A percentile compares a stretch with the other conserved stretches of the same genome.
Evolutionary conservation across 768 basidiomycete species (phyloP).

Genomic region (Suillus sp.): DNA sequence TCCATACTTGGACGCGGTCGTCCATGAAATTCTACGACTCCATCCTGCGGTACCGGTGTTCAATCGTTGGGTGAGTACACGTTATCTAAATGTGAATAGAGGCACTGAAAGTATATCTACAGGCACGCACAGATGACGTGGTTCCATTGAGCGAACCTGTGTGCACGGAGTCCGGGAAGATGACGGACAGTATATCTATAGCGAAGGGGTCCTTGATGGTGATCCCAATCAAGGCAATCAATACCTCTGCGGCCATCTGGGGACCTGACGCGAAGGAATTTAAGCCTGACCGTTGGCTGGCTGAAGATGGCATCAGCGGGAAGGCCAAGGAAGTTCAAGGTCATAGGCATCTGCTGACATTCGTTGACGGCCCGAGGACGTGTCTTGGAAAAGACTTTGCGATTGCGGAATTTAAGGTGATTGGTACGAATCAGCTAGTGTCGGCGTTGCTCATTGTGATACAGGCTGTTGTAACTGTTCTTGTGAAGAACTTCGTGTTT

Average conservation of each 20-base stretch:
- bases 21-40: slow-evolving; percentile 41
- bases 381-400: slow-evolving; percentile 50
- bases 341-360: slow-evolving; percentile 44
- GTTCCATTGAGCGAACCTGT: slow-evolving; percentile 40
- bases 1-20: slow-evolving; percentile 46
- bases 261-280: slow-evolving; percentile 46
- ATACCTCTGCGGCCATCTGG: slow-evolving; percentile 44
- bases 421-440: not conserved
- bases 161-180: slow-evolving; percentile 28
- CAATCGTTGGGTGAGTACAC: slow-evolving; percentile 31
- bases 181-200: slow-evolving; percentile 35
- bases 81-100: not conserved
- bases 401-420: slow-evolving; percentile 43
- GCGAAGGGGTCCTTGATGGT: slow-evolving; percentile 41
- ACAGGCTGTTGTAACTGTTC: slow-evolving; percentile 45
- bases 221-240: slow-evolving; percentile 42
- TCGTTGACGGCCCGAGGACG: slow-evolving; percentile 45
- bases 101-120: slow-evolving; percentile 1
- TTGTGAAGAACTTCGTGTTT: slow-evolving; percentile 33
- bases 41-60: slow-evolving; percentile 37
- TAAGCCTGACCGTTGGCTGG: slow-evolving; percentile 46
- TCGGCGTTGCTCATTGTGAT: not conserved
- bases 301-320: slow-evolving; percentile 29
- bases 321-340: slow-evolving; percentile 39
- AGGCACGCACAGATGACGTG: slow-evolving; percentile 43